Base-by-base conservation (phyloP, 2,329 filamentous ascomycete genomes). In the Clonostachys chloroleuca region DNA sequence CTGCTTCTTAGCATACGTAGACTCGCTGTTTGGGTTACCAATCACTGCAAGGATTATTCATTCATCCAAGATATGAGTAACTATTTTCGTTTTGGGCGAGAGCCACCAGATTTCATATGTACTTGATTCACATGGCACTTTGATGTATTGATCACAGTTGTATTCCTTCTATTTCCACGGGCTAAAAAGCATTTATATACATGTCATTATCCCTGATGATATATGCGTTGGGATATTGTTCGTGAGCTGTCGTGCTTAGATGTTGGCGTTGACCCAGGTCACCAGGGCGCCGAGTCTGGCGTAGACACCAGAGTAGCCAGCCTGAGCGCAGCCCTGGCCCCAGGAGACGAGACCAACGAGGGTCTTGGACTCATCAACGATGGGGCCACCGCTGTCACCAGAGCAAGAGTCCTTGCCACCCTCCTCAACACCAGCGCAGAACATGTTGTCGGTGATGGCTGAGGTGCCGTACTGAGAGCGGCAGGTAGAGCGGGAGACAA, bases 401-500 rank as follows among this genome's bases (percentile, higher is more conserved):
- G 54, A 52, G 60, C 61, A 64, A 13, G 61, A 55, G 51, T 64
- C 61, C 52, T 55, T 58, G 34, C 59, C 59, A 12, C 61, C 61
- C 4, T 42, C 40, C 4, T 51, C 12, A 6, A 54, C 24, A 12
- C 59, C 61, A 39, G 61, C 61, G 52, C 61, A 64, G 55, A 64
- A 55, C 61, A 64, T 64, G 54, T 54, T 52, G 50, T 45, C 47
- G 42, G 60, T 63, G 47, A 63, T 49, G 43, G 50, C 24, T 5
- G 52, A 55, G n/a, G 49, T 45, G 1, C 53, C 46, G 41, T 63
- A 63, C 47, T 54, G 43, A n/a, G 47, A 7, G 40, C 51, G 50
- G 54, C 61, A 63, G n/a, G 53, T 52, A 14, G 55, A n/a, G 44
- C 61, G 61, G 40, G 54, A 50, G 49, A 63, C 48, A 20, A 63